These are phyloP conservation scores for Henckelia pumila DNA, from an alignment of 257 asterid species.

Conservation along the genomic window DNA sequence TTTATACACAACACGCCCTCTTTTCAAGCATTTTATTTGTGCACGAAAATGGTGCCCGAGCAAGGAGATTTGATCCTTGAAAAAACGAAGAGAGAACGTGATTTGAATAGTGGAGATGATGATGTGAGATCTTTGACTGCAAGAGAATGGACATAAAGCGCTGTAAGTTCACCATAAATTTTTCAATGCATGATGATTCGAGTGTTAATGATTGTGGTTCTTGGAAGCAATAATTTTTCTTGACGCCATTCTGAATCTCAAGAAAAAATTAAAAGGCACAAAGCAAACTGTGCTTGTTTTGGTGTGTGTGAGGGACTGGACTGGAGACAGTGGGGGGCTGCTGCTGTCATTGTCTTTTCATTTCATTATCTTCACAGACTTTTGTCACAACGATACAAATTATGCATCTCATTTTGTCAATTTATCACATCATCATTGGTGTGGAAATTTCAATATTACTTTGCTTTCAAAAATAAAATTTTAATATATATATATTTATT, in stretches of 20 bases:
- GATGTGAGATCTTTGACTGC: background rate
- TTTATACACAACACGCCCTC: background rate
- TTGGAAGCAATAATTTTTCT: background rate
- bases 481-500: too few species aligned
- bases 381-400: slow-evolving; percentile 25
- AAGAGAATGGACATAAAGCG: background rate
- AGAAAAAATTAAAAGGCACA: background rate
- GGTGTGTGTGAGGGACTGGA: background rate
- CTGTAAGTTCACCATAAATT: too few species aligned
- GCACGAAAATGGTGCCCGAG: slow-evolving; percentile 4
- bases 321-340: slow-evolving; percentile 23
- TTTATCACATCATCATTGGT: slow-evolving; percentile 28
- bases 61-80: slow-evolving; percentile 4
- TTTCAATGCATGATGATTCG: background rate
- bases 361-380: slow-evolving; percentile 41
- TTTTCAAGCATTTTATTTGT: slow-evolving; percentile 15
- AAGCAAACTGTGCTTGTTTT: background rate
- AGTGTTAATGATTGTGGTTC: background rate
- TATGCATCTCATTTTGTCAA: slow-evolving; percentile 28
- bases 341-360: slow-evolving; percentile 28
- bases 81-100: too few species aligned
- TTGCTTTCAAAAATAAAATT: too few species aligned
- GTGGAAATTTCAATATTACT: background rate
- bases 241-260: background rate
- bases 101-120: background rate